Conservation (phyloP, 164 flowering plant genomes). For the Magnolia kwangsiensis region DNA sequence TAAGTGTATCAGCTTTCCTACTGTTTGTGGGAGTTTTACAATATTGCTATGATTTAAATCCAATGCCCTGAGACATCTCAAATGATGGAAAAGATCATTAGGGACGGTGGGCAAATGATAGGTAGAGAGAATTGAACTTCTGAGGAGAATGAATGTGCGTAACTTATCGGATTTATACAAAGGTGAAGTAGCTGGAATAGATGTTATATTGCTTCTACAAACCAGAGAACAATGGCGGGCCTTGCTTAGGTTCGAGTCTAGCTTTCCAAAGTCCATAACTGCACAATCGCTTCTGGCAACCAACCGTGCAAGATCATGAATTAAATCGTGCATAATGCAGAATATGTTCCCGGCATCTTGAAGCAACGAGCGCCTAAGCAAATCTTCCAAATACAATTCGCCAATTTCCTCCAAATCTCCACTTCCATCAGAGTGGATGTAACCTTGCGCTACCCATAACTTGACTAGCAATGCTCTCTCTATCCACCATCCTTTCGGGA, state of each 20-base stretch:
- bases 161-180: background rate
- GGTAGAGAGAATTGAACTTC: background rate
- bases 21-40: too few species aligned
- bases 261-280: background rate
- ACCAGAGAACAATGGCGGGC: background rate
- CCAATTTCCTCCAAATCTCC: background rate
- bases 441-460: conserved; percentile 16
- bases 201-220: background rate
- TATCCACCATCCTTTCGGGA: conserved; percentile 2
- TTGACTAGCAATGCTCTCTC: conserved; percentile 5
- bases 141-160: background rate
- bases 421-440: background rate
- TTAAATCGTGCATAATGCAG: conserved; percentile 2
- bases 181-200: too few species aligned
- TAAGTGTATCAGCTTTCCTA: too few species aligned
- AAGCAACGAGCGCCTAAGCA: background rate
- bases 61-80: background rate
- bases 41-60: background rate
- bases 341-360: background rate
- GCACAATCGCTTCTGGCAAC: background rate
- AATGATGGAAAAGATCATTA: background rate
- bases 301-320: conserved; percentile 1
- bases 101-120: background rate
- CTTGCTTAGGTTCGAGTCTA: background rate
- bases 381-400: background rate